Percentiles rank a stretch among this genome's conserved stretches.
Evolutionary conservation across 1,139 yeast genomes (phyloP).

Genomic region (Hemisphaericaspora xylofermentans): DNA sequence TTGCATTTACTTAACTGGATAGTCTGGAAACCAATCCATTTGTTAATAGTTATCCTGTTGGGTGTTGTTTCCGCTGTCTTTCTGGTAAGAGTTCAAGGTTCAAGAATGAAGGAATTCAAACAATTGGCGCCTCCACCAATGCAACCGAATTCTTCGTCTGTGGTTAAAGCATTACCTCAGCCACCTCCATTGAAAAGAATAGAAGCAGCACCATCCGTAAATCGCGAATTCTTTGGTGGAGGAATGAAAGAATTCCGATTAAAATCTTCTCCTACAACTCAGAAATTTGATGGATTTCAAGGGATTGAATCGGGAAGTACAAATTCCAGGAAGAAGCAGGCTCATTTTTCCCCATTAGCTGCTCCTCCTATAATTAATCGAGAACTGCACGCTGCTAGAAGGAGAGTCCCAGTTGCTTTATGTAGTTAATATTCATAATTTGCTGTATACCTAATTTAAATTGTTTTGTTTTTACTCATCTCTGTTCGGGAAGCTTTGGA

Average conservation of each 20-base stretch:
- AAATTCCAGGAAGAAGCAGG: not conserved
- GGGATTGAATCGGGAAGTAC: not conserved
- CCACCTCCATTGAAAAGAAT: not conserved
- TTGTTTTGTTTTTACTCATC: not conserved
- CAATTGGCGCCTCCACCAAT: not conserved
- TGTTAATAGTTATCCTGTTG: not conserved
- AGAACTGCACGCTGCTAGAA: not conserved
- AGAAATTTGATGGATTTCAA: not conserved
- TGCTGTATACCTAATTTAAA: too few species aligned
- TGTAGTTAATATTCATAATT: not conserved
- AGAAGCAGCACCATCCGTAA: not conserved
- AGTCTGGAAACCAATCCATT: slow-evolving; percentile 3
- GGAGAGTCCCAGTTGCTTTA: not conserved
- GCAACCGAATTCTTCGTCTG: not conserved
- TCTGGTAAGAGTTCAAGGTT: not conserved
- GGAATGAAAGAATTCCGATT: slow-evolving; percentile 5
- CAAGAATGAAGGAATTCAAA: not conserved
- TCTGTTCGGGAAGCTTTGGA: too few species aligned
- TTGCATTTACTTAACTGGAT: slow-evolving; percentile 6
- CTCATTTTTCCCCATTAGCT: not conserved
- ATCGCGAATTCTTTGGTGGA: not conserved
- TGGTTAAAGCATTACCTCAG: not conserved
- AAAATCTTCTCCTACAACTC: slow-evolving; percentile 1
- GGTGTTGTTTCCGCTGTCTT: not conserved
- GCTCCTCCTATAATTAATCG: not conserved